Conservation (phyloP, 805 yeast genomes). For the Ogataea pilisensis region DNA sequence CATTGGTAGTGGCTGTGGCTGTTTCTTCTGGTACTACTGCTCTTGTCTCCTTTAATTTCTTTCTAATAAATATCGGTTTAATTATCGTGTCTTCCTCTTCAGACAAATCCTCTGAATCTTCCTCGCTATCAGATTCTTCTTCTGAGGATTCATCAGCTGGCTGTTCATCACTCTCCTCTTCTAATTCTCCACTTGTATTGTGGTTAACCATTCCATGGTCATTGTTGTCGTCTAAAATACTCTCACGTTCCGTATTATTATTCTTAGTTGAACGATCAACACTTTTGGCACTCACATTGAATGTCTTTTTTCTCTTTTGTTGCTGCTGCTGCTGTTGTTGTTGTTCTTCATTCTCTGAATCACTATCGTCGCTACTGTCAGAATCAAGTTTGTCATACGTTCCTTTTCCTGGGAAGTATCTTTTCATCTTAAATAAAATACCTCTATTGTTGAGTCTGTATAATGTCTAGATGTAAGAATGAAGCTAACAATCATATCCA, state of each 20-base stretch:
- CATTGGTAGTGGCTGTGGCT: no score
- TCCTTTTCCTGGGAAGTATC: slow-evolving; percentile 3
- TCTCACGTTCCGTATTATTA: not conserved
- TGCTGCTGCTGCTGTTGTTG: not conserved
- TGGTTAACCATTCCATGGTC: no score
- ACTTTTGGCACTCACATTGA: not conserved
- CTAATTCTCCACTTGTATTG: no score
- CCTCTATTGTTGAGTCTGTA: no score
- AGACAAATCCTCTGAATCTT: not conserved
- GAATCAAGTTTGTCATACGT: slow-evolving; percentile 1
- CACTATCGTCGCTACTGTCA: not conserved
- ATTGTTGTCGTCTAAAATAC: no score
- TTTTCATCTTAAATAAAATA: not conserved
- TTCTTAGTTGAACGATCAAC: not conserved
- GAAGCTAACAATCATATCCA: not conserved
- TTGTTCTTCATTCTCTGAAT: not conserved
- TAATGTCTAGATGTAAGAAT: not conserved
- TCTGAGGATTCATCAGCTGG: not conserved
- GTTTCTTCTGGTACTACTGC: slow-evolving; percentile 3
- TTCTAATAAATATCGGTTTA: not conserved
- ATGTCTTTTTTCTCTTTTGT: not conserved
- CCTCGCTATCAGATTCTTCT: not conserved
- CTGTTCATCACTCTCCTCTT: not conserved
- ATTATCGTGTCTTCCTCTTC: not conserved
- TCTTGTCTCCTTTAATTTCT: not conserved